Evolutionary conservation across 1,284 basidiomycete species (phyloP).

Genomic region (Ustilago tritici): DNA sequence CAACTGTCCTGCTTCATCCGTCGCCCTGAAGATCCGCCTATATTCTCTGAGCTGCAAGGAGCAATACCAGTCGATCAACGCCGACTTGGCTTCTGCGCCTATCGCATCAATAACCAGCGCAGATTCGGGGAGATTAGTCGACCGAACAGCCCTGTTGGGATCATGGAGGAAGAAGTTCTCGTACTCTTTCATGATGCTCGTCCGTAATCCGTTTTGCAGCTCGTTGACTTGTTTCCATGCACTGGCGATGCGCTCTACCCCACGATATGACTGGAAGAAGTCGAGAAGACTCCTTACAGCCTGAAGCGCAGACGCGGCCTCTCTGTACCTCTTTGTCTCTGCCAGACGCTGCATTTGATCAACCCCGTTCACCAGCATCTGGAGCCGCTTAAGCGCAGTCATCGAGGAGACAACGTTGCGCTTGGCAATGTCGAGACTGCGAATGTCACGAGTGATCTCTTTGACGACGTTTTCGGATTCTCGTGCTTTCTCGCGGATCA

Average conservation of each 20-base stretch:
- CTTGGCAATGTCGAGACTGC: conserved; percentile 92
- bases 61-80: conserved; percentile 89
- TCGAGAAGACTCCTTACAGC: conserved; percentile 64
- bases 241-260: conserved; percentile 58
- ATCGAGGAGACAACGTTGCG: conserved; percentile 84
- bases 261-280: conserved; percentile 59
- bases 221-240: conserved; percentile 58
- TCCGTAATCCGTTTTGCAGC: conserved; percentile 54
- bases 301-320: conserved; percentile 63
- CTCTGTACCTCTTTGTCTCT: conserved; percentile 55
- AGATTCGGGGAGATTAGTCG: conserved; percentile 60
- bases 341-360: conserved; percentile 63
- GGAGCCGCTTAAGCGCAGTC: conserved; percentile 88
- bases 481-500: conserved; percentile 83
- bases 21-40: conserved; percentile 84
- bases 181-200: conserved; percentile 60
- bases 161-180: conserved; percentile 62
- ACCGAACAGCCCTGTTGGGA: conserved; percentile 48
- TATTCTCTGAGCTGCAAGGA: conserved; percentile 94
- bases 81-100: conserved; percentile 69
- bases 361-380: conserved; percentile 71
- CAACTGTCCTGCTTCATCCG: conserved; percentile 83
- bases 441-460: conserved; percentile 96
- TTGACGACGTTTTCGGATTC: conserved; percentile 90
- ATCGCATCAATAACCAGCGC: conserved; percentile 66